A percentile compares a stretch with the other conserved stretches of the same genome.
Evolutionary conservation across 148 eudicot genomes (phyloP).

Genomic region (Camellia granthamiana): DNA sequence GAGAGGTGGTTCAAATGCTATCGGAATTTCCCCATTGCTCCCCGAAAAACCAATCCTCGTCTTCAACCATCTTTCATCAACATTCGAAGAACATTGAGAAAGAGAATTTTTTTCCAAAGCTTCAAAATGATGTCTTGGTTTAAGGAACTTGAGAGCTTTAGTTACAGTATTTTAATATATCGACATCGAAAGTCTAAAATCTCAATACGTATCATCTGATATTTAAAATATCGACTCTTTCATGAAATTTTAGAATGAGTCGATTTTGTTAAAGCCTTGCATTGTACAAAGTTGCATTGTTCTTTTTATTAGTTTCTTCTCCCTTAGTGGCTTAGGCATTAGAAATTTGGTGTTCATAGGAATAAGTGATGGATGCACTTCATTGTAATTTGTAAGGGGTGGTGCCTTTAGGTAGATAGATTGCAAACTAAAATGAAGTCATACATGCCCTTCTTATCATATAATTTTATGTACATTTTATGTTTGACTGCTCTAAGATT

Average conservation of each 20-base stretch:
- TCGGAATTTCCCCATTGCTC: conserved; percentile 51
- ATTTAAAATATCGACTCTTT: not conserved
- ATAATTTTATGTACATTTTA: too few relatives aligned
- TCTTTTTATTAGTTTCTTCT: not conserved
- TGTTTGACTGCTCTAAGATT: too few relatives aligned
- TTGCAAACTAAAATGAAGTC: too few relatives aligned
- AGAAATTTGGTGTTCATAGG: conserved; percentile 17
- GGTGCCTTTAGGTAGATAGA: too few relatives aligned
- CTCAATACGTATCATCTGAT: too few relatives aligned
- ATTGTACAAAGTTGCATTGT: conserved; percentile 14
- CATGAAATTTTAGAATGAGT: conserved; percentile 2
- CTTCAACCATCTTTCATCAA: conserved; percentile 7
- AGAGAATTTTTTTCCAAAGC: conserved; percentile 23
- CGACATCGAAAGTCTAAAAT: too few relatives aligned
- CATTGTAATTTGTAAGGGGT: not conserved
- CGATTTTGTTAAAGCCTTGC: conserved; percentile 17
- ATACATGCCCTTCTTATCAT: too few relatives aligned
- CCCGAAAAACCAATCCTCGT: conserved; percentile 12
- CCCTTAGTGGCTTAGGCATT: conserved; percentile 12
- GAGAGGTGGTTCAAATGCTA: conserved; percentile 91
- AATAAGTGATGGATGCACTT: conserved; percentile 8
- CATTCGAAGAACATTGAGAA: conserved; percentile 10
- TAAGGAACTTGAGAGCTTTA: not conserved
- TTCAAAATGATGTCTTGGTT: conserved; percentile 23
- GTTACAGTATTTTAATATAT: too few relatives aligned